These are phyloP conservation scores for Globisporangium alternatum DNA, from an alignment of 352 stramenopile genomes.

Conservation along the genomic window DNA sequence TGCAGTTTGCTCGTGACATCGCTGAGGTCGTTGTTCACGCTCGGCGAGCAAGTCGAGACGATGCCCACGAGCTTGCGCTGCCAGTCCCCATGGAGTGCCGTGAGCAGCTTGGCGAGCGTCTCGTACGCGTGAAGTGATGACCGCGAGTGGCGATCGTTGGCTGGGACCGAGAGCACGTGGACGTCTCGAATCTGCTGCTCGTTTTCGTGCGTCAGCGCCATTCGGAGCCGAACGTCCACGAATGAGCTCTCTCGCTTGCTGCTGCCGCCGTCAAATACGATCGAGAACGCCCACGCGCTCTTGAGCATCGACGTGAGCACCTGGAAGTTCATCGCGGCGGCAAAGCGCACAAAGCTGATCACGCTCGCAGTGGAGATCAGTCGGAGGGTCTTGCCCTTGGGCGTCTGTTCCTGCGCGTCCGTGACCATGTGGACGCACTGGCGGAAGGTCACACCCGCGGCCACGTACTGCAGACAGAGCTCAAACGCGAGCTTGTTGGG, in stretches of 20 bases:
- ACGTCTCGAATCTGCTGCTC: conserved; percentile 8
- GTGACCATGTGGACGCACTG: conserved; percentile 12
- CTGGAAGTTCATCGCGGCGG: conserved; percentile 19
- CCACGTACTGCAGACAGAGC: conserved; percentile 13
- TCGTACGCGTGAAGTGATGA: neutral
- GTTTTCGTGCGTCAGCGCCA: neutral
- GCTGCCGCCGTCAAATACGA: conserved; percentile 12
- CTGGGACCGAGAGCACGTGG: conserved; percentile 17
- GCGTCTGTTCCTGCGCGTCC: conserved; percentile 8
- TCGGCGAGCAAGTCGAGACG: conserved; percentile 1
- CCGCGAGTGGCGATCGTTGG: conserved; percentile 10
- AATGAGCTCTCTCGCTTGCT: conserved; percentile 10
- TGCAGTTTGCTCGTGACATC: conserved; percentile 12
- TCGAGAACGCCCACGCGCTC: conserved; percentile 15
- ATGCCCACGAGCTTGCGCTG: conserved; percentile 16
- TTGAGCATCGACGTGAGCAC: conserved; percentile 12
- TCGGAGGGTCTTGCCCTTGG: neutral
- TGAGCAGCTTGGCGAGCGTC: conserved; percentile 14
- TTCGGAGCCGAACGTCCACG: conserved; percentile 12
- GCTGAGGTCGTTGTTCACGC: neutral
- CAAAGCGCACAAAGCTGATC: conserved; percentile 14
- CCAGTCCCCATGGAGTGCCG: conserved; percentile 2
- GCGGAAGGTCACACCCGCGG: conserved; percentile 6
- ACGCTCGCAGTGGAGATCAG: neutral
- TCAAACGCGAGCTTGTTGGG: conserved; percentile 14